Evolutionary conservation across 768 basidiomycete genomes (phyloP).

Genomic region (Russula compacta): DNA sequence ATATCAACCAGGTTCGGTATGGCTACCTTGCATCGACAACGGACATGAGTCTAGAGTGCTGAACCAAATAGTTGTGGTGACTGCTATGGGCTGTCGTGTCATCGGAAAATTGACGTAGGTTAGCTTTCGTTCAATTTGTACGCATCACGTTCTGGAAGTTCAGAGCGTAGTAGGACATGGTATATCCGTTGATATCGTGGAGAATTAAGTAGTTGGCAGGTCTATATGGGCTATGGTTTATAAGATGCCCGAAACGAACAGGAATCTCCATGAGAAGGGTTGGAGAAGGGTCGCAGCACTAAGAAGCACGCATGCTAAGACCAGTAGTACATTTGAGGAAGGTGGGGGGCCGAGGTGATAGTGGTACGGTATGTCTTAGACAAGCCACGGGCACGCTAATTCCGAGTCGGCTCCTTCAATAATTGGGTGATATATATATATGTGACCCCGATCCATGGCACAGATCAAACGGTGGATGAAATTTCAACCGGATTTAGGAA

Average conservation of each 20-base stretch:
- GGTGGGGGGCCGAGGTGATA: background rate
- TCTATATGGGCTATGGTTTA: background rate
- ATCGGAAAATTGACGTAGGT: too few species aligned
- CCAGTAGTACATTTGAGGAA: background rate
- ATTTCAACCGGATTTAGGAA: background rate
- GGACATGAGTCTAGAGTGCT: too few species aligned
- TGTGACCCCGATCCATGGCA: background rate
- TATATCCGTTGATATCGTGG: background rate
- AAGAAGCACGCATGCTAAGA: background rate
- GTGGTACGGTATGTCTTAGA: background rate
- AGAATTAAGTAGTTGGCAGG: background rate
- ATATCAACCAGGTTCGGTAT: background rate
- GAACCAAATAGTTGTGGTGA: background rate
- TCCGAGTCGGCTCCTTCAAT: background rate
- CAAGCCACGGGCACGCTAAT: background rate
- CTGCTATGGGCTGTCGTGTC: too few species aligned
- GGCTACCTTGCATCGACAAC: background rate
- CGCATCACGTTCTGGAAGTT: too few species aligned
- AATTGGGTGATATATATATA: background rate
- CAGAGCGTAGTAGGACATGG: background rate
- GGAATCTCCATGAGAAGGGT: background rate
- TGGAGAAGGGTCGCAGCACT: background rate
- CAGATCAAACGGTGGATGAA: constrained; percentile 1
- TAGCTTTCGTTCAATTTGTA: too few species aligned
- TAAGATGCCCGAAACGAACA: too few species aligned